Evolutionary conservation across 108 stramenopile species (phyloP).

Genomic region (Chaetoceros muelleri): DNA sequence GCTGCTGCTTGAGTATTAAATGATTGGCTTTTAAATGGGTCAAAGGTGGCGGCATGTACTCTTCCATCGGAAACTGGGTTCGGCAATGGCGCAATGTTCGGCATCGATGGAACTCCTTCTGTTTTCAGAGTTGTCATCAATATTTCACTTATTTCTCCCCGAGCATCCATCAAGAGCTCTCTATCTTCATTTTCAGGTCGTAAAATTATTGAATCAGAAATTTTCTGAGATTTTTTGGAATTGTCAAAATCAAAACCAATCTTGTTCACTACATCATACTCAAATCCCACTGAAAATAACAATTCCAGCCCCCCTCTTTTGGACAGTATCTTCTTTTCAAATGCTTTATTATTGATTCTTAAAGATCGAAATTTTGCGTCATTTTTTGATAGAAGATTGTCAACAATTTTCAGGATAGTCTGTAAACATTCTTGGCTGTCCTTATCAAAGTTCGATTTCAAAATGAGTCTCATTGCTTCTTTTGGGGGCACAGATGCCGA

Average conservation of each 20-base stretch:
- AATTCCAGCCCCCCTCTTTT: constrained; percentile 45
- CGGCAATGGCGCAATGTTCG: constrained; percentile 13
- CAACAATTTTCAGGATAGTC: constrained; percentile 60
- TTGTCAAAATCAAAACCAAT: background rate
- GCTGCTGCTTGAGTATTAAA: constrained; percentile 57
- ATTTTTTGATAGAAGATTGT: constrained; percentile 47
- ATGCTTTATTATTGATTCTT: constrained; percentile 39
- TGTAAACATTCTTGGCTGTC: constrained; percentile 38
- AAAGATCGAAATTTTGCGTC: constrained; percentile 66
- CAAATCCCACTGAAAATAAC: constrained; percentile 57
- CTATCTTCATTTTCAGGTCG: constrained; percentile 24
- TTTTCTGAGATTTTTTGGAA: background rate
- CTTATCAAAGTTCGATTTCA: constrained; percentile 52
- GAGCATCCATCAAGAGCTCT: constrained; percentile 20
- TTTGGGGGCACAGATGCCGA: constrained; percentile 8
- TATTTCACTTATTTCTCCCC: constrained; percentile 26
- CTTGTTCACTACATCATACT: constrained; percentile 3
- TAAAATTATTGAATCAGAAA: constrained; percentile 16
- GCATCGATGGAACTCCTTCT: constrained; percentile 26
- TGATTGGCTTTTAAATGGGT: constrained; percentile 51
- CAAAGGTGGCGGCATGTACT: constrained; percentile 26
- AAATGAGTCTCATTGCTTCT: constrained; percentile 24
- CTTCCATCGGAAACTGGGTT: constrained; percentile 5
- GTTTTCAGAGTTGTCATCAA: constrained; percentile 33
- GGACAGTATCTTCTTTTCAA: constrained; percentile 40